Conservation (phyloP, 805 yeast genomes). For the Suhomyces canberraensis region DNA sequence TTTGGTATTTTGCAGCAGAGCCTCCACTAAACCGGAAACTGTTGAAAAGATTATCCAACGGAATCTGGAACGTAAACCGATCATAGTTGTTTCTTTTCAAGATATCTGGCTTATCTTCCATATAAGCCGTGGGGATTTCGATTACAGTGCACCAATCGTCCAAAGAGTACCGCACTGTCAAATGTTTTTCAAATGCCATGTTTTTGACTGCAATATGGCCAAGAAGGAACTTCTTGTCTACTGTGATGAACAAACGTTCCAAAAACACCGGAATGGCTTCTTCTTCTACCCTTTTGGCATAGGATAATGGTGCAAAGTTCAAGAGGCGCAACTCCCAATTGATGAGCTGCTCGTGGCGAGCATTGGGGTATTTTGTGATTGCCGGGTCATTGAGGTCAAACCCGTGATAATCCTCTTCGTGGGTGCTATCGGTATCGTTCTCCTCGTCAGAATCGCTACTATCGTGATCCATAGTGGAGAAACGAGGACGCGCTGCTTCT, state of each 20-base stretch:
- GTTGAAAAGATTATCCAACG: constrained; percentile 41
- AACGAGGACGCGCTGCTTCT: constrained; percentile 6
- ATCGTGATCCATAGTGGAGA: constrained; percentile 12
- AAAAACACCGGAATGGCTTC: constrained; percentile 49
- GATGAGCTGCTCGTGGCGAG: constrained; percentile 12
- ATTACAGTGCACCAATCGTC: constrained; percentile 76
- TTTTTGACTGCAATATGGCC: constrained; percentile 83
- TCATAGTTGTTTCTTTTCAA: constrained; percentile 56
- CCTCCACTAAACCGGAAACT: constrained; percentile 19
- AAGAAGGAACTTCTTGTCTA: constrained; percentile 53
- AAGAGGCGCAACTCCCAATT: constrained; percentile 45
- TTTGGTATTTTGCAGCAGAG: constrained; percentile 6
- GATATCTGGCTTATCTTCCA: constrained; percentile 51
- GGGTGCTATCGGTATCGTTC: constrained; percentile 23
- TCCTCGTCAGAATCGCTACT: constrained; percentile 15
- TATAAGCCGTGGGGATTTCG: constrained; percentile 63
- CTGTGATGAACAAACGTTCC: constrained; percentile 59
- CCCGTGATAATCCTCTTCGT: constrained; percentile 15
- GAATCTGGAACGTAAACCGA: constrained; percentile 65
- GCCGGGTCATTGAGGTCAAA: constrained; percentile 12
- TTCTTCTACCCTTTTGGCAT: constrained; percentile 41
- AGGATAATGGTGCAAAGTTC: constrained; percentile 45
- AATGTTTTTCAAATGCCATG: constrained; percentile 61
- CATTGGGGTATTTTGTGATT: constrained; percentile 21
- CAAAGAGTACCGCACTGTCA: constrained; percentile 69